Evolutionary conservation across 768 basidiomycete genomes (phyloP), one percentile per base, ranked within the genome.

Genomic region (Tephrocybe rancida): DNA sequence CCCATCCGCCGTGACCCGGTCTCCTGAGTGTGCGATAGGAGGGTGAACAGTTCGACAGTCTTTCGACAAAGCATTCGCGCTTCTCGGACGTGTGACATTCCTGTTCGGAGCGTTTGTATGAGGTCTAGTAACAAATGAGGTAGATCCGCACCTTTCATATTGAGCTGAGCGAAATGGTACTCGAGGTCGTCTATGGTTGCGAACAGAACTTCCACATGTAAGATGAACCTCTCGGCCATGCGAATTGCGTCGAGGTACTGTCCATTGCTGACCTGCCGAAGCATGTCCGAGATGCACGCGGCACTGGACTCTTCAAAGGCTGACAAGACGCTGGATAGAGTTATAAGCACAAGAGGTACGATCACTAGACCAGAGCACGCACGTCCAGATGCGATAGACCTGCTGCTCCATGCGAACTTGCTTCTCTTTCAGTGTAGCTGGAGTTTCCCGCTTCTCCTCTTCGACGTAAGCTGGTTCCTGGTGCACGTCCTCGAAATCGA

Each of bases 231-330:
- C 73, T 99, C 97, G 11, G 97, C 96, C 91, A 98, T 93, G 59
- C 93, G 83, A 64, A 99, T 95, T 46, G 95, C 96, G 63, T 98
- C 96, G 52, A 97, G 80, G 71, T 98, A 96, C 64, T 95, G 88
- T 9, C 93, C 92, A 61, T 90, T 94, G 80, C 95, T 98, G 72
- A 99, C 97, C 67, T 95, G 92, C 58, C 94, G 80, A 52, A 99
- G 76, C 95, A 99, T 99, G 69, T 98, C 97, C 24, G 95, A 97
- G 61, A 99, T 99, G 73, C 96, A 96, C 7, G 96, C 95, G 21
- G 97, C 97, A 62, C 92, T 95, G n/a, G 93, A 96, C 73, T 99
- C 97, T 70, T 99, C 97, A 59, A 98, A 99, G 3, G 96, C 93
- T 22, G 95, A 97, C 32, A 99, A 80, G 32, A 98, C 95, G 44